Evolutionary conservation across 768 basidiomycete species (phyloP).

Genomic region (Asterophora parasitica): DNA sequence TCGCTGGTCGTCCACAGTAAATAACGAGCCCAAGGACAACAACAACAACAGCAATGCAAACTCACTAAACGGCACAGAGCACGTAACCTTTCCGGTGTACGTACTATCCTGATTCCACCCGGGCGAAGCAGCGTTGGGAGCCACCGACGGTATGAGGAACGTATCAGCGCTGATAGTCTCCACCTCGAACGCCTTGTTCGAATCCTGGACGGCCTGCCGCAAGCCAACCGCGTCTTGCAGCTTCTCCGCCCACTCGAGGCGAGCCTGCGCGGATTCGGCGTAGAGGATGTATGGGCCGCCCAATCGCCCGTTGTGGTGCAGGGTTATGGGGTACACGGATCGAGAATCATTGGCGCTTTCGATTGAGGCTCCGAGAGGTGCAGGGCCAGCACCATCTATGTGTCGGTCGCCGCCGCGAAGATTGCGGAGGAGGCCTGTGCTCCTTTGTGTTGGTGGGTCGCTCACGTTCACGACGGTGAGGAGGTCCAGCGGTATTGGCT

Average conservation of each 20-base stretch:
- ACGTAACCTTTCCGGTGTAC: slow-evolving; percentile 83
- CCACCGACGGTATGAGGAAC: slow-evolving; percentile 71
- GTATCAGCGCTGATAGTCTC: slow-evolving; percentile 87
- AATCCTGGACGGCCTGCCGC: slow-evolving; percentile 84
- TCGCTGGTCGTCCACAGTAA: slow-evolving; percentile 47
- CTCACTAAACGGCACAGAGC: slow-evolving; percentile 88
- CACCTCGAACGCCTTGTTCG: slow-evolving; percentile 92
- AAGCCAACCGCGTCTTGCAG: slow-evolving; percentile 84
- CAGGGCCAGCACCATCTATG: slow-evolving; percentile 21
- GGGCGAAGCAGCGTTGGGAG: slow-evolving; percentile 40
- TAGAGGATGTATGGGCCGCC: slow-evolving; percentile 87
- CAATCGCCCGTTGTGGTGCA: slow-evolving; percentile 83
- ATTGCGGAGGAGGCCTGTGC: slow-evolving; percentile 65
- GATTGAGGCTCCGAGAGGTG: slow-evolving; percentile 23
- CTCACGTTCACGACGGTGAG: slow-evolving; percentile 81
- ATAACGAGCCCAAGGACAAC: not conserved
- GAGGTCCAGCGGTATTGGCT: slow-evolving; percentile 93
- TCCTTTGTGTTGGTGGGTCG: slow-evolving; percentile 73
- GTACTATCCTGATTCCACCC: slow-evolving; percentile 73
- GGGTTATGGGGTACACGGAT: slow-evolving; percentile 80
- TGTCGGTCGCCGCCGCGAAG: slow-evolving; percentile 41
- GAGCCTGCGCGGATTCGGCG: slow-evolving; percentile 71
- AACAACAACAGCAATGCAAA: slow-evolving; percentile 23
- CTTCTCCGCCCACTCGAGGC: slow-evolving; percentile 86
- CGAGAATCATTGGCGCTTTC: slow-evolving; percentile 58